Conservation (phyloP, 2,329 filamentous ascomycete species). For the Grosmannia huntii region DNA sequence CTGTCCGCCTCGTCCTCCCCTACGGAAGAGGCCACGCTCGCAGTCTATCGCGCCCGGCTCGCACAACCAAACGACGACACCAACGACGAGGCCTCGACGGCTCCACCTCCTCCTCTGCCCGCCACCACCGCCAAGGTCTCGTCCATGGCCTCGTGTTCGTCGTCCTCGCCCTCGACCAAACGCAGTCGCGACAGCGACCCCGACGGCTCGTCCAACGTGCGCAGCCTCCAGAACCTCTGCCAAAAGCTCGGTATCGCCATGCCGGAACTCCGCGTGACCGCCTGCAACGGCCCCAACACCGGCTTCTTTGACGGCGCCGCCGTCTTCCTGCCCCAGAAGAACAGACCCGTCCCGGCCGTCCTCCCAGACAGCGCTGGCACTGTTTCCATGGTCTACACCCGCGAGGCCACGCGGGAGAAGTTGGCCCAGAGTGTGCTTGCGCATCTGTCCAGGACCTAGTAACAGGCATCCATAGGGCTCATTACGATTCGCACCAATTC, state of each 20-base stretch:
- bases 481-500: too few species aligned
- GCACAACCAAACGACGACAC: neutral
- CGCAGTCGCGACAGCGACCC: neutral
- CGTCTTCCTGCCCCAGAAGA: conserved; percentile 19
- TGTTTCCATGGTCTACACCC: conserved; percentile 22
- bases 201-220: conserved; percentile 8
- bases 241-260: neutral
- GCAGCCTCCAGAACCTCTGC: conserved; percentile 15
- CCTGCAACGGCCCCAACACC: neutral
- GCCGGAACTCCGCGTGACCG: conserved; percentile 3
- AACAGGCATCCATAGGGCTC: too few species aligned
- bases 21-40: neutral
- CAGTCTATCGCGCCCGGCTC: neutral
- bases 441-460: conserved; percentile 17
- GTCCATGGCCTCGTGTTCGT: conserved; percentile 6
- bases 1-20: neutral
- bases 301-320: conserved; percentile 23
- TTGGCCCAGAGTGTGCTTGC: conserved; percentile 27
- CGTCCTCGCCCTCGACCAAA: neutral
- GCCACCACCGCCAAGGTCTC: neutral
- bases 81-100: too few species aligned
- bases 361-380: conserved; percentile 20
- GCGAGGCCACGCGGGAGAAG: conserved; percentile 22
- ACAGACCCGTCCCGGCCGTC: conserved; percentile 6
- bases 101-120: too few species aligned